Evolutionary conservation across 192 early-diverging fungal species (phyloP).

Genomic region (Neocallimastix lanati): DNA sequence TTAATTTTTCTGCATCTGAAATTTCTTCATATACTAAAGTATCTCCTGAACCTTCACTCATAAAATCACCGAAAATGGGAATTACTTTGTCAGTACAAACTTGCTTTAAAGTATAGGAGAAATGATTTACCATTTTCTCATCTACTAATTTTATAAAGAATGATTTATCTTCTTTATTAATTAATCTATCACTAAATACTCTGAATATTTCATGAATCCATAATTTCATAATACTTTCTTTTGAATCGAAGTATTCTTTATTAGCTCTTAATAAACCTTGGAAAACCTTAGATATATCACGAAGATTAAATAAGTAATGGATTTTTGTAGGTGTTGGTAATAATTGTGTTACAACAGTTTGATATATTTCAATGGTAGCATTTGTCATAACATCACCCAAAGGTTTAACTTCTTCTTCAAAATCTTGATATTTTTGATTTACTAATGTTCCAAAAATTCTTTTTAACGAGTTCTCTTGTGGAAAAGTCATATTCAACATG

Average conservation of each 20-base stretch:
- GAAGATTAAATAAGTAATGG: slow-evolving; percentile 42
- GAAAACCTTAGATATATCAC: slow-evolving; percentile 33
- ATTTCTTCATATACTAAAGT: slow-evolving; percentile 23
- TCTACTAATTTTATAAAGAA: not conserved
- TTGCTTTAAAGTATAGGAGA: not conserved
- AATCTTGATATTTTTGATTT: slow-evolving; percentile 29
- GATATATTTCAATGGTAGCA: slow-evolving; percentile 29
- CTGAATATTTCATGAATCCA: slow-evolving; percentile 40
- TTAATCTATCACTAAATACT: slow-evolving; percentile 35
- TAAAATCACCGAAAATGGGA: slow-evolving; percentile 34
- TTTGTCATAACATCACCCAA: slow-evolving; percentile 18
- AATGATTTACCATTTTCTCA: slow-evolving; percentile 3
- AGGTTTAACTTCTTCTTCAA: slow-evolving; percentile 12
- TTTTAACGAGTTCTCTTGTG: slow-evolving; percentile 28
- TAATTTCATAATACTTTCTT: slow-evolving; percentile 22
- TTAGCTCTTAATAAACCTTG: slow-evolving; percentile 25
- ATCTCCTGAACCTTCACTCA: slow-evolving; percentile 5
- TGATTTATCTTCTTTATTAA: slow-evolving; percentile 16
- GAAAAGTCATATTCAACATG: slow-evolving; percentile 24
- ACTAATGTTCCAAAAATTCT: slow-evolving; percentile 31
- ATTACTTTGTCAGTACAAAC: slow-evolving; percentile 16
- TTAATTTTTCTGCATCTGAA: slow-evolving; percentile 27
- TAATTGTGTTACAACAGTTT: slow-evolving; percentile 25
- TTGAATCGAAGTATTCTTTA: slow-evolving; percentile 15
- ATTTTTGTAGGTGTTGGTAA: slow-evolving; percentile 36